Evolutionary conservation across 2,329 filamentous ascomycete species (phyloP).

Genomic region (Pyricularia pennisetigena): DNA sequence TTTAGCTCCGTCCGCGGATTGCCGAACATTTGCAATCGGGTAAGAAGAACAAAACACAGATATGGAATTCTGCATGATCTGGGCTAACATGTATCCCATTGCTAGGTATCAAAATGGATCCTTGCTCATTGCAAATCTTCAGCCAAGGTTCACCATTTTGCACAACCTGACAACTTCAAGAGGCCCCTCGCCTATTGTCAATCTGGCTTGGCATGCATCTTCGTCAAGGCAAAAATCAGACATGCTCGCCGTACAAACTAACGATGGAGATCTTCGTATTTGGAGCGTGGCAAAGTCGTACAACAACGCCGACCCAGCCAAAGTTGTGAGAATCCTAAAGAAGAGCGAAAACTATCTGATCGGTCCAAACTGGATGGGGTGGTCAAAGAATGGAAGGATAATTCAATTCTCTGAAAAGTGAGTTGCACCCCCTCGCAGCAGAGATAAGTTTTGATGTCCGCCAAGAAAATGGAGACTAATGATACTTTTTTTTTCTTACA

Average conservation of each 20-base stretch:
- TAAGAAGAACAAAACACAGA: slow-evolving; percentile 26
- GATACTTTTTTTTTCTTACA: slow-evolving; percentile 32
- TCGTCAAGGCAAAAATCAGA: slow-evolving; percentile 94
- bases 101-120: slow-evolving; percentile 88
- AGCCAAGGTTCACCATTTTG: slow-evolving; percentile 86
- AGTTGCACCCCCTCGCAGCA: slow-evolving; percentile 25
- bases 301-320: slow-evolving; percentile 63
- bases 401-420: slow-evolving; percentile 88
- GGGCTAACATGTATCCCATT: slow-evolving; percentile 7
- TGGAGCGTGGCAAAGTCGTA: slow-evolving; percentile 90
- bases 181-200: slow-evolving; percentile 77
- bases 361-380: slow-evolving; percentile 91
- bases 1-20: slow-evolving; percentile 79
- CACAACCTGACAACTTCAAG: slow-evolving; percentile 83
- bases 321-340: slow-evolving; percentile 81
- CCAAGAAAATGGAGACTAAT: slow-evolving; percentile 15
- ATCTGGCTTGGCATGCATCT: slow-evolving; percentile 89
- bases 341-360: slow-evolving; percentile 62
- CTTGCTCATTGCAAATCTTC: slow-evolving; percentile 77
- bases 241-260: slow-evolving; percentile 89
- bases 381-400: slow-evolving; percentile 96
- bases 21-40: slow-evolving; percentile 93
- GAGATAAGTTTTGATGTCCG: not conserved
- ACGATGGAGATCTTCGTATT: slow-evolving; percentile 84
- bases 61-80: not conserved